A percentile compares a stretch with the other conserved stretches of the same genome.
These are phyloP conservation scores for Fusarium succisae DNA, from an alignment of 2,329 filamentous ascomycete genomes.

Conservation along the genomic window DNA sequence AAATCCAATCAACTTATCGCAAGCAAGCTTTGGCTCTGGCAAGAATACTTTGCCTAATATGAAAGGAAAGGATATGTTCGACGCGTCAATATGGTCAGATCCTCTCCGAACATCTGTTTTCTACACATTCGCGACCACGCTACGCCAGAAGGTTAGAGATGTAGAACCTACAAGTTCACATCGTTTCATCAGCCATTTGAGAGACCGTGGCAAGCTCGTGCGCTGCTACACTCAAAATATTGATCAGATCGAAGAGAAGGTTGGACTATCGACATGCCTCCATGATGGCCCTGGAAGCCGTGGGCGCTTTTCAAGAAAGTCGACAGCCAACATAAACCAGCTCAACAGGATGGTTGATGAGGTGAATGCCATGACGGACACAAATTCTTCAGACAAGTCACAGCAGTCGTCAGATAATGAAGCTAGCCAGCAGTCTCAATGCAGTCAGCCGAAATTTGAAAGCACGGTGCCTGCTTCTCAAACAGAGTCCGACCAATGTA, in stretches of 20 bases:
- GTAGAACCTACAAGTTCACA: constrained; percentile 73
- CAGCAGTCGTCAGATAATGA: constrained; percentile 33
- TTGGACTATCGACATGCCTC: constrained; percentile 72
- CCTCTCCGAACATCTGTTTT: constrained; percentile 75
- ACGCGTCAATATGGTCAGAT: constrained; percentile 75
- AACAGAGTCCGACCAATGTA: constrained; percentile 34
- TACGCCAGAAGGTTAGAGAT: constrained; percentile 71
- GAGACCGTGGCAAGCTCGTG: constrained; percentile 73
- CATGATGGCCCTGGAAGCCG: constrained; percentile 69
- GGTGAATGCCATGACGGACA: constrained; percentile 31
- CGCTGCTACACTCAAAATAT: constrained; percentile 82
- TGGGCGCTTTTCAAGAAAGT: constrained; percentile 65
- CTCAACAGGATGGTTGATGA: constrained; percentile 52
- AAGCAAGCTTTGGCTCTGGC: constrained; percentile 46
- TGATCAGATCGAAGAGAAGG: constrained; percentile 76
- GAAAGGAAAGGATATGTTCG: constrained; percentile 77
- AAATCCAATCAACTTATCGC: constrained; percentile 52
- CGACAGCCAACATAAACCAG: constrained; percentile 48
- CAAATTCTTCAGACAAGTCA: constrained; percentile 35
- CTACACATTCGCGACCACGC: constrained; percentile 75
- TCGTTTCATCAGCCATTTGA: constrained; percentile 73
- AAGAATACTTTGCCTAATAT: constrained; percentile 63
- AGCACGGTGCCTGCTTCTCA: constrained; percentile 12
- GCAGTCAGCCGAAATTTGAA: constrained; percentile 25
- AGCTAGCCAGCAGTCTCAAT: constrained; percentile 28